Conservation (phyloP, 2,329 filamentous ascomycete genomes). For the Venturia aucupariae region DNA sequence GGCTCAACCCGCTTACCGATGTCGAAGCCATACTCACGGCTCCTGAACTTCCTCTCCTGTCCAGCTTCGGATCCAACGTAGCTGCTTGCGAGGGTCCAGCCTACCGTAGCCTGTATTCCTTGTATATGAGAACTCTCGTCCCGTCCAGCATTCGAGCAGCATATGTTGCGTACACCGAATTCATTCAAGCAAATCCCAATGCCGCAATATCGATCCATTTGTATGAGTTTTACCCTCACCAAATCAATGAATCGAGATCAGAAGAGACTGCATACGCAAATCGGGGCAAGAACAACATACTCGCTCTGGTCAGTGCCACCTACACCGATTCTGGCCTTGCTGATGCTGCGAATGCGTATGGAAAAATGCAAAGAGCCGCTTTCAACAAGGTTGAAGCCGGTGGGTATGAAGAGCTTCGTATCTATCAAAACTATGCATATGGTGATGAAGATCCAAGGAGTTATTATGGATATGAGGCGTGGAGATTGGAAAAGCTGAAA, state of each 20-base stretch:
- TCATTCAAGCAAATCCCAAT: no score
- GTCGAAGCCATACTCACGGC: not conserved
- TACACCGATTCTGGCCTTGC: no score
- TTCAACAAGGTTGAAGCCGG: constrained; percentile 17
- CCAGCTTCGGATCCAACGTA: no score
- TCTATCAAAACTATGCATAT: constrained; percentile 29
- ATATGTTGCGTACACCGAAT: no score
- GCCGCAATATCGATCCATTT: no score
- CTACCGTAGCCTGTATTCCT: not conserved
- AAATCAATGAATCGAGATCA: no score
- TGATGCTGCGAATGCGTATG: not conserved
- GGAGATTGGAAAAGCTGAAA: constrained; percentile 24
- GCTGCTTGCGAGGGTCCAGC: not conserved
- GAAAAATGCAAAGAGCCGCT: constrained; percentile 15
- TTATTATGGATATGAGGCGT: constrained; percentile 27
- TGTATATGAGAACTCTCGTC: not conserved
- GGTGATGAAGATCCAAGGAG: constrained; percentile 23
- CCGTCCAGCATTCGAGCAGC: no score
- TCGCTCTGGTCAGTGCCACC: no score
- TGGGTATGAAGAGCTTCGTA: constrained; percentile 19
- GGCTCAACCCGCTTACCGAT: constrained; percentile 3
- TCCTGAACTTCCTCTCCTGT: not conserved
- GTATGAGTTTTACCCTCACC: no score
- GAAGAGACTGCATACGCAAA: no score
- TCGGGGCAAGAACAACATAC: no score